Evolutionary conservation across 805 yeast genomes (phyloP).

Genomic region (Candida takata): DNA sequence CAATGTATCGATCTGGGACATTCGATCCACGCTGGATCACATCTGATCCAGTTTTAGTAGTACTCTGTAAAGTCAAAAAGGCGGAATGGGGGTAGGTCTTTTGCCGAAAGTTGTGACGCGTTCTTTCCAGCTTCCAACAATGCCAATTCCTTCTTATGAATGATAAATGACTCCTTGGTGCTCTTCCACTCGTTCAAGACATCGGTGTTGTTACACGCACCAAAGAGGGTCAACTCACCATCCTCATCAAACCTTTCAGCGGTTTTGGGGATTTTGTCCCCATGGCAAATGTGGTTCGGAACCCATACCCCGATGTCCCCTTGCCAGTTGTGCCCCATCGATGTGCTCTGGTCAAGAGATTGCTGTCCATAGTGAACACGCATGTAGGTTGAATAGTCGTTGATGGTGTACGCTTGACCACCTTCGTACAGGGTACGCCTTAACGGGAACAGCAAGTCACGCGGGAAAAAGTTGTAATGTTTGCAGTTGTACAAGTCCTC

Average conservation of each 20-base stretch:
- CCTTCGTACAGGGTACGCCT: constrained; percentile 40
- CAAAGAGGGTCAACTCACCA: constrained; percentile 27
- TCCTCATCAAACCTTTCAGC: constrained; percentile 21
- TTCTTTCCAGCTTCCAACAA: constrained; percentile 19
- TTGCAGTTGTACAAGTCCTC: constrained; percentile 23
- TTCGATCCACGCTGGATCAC: too few species aligned
- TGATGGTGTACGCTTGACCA: constrained; percentile 38
- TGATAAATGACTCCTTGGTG: constrained; percentile 24
- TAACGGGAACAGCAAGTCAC: constrained; percentile 35
- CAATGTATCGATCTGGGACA: neutral
- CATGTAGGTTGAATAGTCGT: constrained; percentile 29
- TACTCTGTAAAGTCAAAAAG: constrained; percentile 13
- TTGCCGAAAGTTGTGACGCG: constrained; percentile 11
- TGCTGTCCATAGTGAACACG: constrained; percentile 32
- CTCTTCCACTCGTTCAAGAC: constrained; percentile 34
- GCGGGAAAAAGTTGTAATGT: constrained; percentile 23
- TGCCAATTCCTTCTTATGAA: constrained; percentile 23
- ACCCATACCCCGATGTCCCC: constrained; percentile 41
- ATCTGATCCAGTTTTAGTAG: too few species aligned
- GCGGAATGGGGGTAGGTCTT: constrained; percentile 34
- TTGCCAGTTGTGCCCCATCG: constrained; percentile 33
- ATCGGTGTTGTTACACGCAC: constrained; percentile 32
- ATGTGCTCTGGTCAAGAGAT: too few species aligned
- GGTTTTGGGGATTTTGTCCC: constrained; percentile 21
- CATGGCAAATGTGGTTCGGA: constrained; percentile 33